These are phyloP conservation scores for Chenopodium suecicum DNA, from an alignment of 148 eudicot species.

Conservation along the genomic window DNA sequence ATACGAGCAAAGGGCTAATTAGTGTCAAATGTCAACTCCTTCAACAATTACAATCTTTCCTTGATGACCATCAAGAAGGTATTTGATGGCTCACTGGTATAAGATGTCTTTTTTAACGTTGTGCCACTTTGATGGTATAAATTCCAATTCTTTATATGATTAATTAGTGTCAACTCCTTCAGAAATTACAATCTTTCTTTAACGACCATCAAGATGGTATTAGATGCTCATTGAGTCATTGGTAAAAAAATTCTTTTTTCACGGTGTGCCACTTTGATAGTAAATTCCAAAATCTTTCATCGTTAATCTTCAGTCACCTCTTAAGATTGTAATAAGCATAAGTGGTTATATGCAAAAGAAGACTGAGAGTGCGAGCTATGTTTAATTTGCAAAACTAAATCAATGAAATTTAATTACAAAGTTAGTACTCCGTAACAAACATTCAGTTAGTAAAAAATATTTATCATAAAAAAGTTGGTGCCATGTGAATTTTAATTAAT, in stretches of 20 bases:
- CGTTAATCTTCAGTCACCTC: background rate
- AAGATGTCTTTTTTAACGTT: background rate
- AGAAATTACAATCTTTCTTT: background rate
- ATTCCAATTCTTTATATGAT: too few relatives aligned
- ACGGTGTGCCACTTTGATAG: background rate
- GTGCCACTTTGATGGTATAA: background rate
- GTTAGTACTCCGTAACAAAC: too few relatives aligned
- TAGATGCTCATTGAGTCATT: background rate
- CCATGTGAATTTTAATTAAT: too few relatives aligned
- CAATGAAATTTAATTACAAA: background rate
- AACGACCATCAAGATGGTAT: background rate
- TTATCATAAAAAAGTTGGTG: background rate
- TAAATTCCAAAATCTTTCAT: background rate
- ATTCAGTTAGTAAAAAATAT: too few relatives aligned
- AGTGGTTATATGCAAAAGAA: background rate
- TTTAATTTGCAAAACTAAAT: background rate
- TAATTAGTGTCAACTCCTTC: background rate
- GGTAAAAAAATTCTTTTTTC: too few relatives aligned
- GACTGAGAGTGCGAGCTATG: background rate
- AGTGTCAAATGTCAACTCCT: background rate
- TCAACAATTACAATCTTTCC: background rate
- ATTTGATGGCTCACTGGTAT: background rate
- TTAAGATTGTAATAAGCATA: background rate
- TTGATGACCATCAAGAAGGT: background rate
- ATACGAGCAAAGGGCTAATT: background rate